Evolutionary conservation across 768 basidiomycete genomes (phyloP).

Genomic region (Lanmaoa rubissima): DNA sequence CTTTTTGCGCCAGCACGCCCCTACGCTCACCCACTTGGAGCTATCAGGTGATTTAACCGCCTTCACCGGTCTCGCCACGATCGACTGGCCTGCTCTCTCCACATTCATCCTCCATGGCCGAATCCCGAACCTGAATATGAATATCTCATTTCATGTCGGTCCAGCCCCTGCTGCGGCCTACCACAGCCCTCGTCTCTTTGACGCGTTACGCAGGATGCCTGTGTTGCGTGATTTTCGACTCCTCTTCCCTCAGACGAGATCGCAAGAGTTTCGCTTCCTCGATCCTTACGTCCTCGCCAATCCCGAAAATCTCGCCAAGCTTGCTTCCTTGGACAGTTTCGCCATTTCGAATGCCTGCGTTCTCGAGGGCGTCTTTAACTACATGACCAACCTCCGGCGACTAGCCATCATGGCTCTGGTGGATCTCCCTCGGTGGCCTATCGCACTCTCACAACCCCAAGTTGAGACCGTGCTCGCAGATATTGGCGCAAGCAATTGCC

Average conservation of each 20-base stretch:
- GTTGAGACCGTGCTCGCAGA: conserved; percentile 30
- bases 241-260: conserved; percentile 30
- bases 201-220: conserved; percentile 32
- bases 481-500: conserved; percentile 31
- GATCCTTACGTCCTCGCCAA: conserved; percentile 21
- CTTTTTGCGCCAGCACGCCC: conserved; percentile 32
- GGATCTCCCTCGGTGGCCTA: conserved; percentile 37
- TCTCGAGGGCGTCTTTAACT: conserved; percentile 29
- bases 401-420: conserved; percentile 34
- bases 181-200: conserved; percentile 22
- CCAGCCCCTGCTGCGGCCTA: neutral
- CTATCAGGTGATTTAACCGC: conserved; percentile 31
- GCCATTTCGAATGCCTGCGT: conserved; percentile 36
- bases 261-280: conserved; percentile 28
- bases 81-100: conserved; percentile 30
- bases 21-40: conserved; percentile 31
- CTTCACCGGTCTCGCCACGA: conserved; percentile 27
- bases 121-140: conserved; percentile 17
- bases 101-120: conserved; percentile 34
- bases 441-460: conserved; percentile 35
- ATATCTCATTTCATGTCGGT: conserved; percentile 17
- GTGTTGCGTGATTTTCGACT: conserved; percentile 30
- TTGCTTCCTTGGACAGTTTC: conserved; percentile 35
- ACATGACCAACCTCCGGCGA: conserved; percentile 29
- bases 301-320: conserved; percentile 24